Percentiles rank a stretch among this genome's conserved stretches.
These are phyloP conservation scores for Tripterygium wilfordii DNA, from an alignment of 177 flowering plant genomes.

Conservation along the genomic window DNA sequence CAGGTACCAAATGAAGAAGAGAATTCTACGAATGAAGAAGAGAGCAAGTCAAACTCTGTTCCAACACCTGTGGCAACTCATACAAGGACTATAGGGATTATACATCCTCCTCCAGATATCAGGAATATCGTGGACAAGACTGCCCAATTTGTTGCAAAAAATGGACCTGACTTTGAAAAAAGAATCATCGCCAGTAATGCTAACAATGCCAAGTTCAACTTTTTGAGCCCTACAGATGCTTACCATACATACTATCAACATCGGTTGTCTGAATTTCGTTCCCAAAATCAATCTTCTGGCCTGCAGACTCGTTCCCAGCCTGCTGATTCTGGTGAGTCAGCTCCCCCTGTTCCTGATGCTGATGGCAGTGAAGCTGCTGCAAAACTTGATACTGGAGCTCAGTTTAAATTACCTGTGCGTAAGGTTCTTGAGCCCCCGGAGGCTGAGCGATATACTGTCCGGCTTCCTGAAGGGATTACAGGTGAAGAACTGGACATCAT, in stretches of 20 bases:
- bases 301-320: no score
- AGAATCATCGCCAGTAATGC: constrained; percentile 76
- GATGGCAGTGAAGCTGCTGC: constrained; percentile 28
- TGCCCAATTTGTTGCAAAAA: constrained; percentile 80
- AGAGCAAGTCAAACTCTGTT: no score
- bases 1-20: constrained; percentile 57
- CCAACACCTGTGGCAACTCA: constrained; percentile 72
- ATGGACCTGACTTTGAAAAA: constrained; percentile 92
- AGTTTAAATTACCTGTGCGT: constrained; percentile 53
- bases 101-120: constrained; percentile 92
- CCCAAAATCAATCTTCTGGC: constrained; percentile 41
- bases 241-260: constrained; percentile 95
- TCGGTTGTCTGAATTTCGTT: constrained; percentile 68
- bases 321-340: constrained; percentile 39
- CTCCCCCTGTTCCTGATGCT: constrained; percentile 21
- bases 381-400: constrained; percentile 55
- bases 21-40: constrained; percentile 21
- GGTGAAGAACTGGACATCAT: constrained; percentile 93
- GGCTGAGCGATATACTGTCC: constrained; percentile 84
- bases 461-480: constrained; percentile 93
- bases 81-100: constrained; percentile 89
- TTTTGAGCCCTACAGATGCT: constrained; percentile 68
- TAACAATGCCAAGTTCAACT: constrained; percentile 77
- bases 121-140: constrained; percentile 86
- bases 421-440: constrained; percentile 92